Conservation (phyloP, 1,139 yeast species). For the Blastobotrys apis region DNA sequence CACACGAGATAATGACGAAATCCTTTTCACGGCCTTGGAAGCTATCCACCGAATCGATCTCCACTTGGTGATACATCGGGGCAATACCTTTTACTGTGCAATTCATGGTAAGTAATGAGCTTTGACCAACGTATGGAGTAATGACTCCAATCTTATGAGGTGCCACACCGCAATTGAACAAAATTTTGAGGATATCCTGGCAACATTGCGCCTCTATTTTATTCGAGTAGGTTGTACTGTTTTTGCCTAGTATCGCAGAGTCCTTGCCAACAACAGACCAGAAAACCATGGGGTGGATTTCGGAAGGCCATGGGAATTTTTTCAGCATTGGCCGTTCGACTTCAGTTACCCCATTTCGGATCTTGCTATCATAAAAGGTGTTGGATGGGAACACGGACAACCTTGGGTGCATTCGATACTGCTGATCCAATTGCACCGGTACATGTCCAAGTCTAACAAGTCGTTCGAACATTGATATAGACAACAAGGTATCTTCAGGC, state of each 20-base stretch:
- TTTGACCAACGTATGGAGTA: constrained; percentile 93
- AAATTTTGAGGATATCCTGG: constrained; percentile 67
- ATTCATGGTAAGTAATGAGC: constrained; percentile 73
- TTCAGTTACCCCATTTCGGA: constrained; percentile 83
- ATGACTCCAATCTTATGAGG: constrained; percentile 86
- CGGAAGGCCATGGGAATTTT: constrained; percentile 82
- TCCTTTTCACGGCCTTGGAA: constrained; percentile 97
- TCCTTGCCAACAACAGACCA: constrained; percentile 90
- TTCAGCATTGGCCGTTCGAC: constrained; percentile 53
- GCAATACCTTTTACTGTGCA: no score
- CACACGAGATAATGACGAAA: constrained; percentile 83
- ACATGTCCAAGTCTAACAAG: constrained; percentile 77
- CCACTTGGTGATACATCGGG: constrained; percentile 69
- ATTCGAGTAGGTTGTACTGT: constrained; percentile 64
- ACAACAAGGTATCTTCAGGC: constrained; percentile 82
- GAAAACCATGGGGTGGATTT: constrained; percentile 87
- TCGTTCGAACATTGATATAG: constrained; percentile 82
- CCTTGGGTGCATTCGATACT: constrained; percentile 91
- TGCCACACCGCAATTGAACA: constrained; percentile 70
- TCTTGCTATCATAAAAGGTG: constrained; percentile 86
- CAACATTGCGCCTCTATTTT: constrained; percentile 88
- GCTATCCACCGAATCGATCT: constrained; percentile 90
- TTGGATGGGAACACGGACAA: constrained; percentile 84
- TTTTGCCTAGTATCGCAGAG: constrained; percentile 69
- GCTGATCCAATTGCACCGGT: constrained; percentile 84